Evolutionary conservation across 2,329 filamentous ascomycete genomes (phyloP).

Genomic region (Xenoacremonium recifei): DNA sequence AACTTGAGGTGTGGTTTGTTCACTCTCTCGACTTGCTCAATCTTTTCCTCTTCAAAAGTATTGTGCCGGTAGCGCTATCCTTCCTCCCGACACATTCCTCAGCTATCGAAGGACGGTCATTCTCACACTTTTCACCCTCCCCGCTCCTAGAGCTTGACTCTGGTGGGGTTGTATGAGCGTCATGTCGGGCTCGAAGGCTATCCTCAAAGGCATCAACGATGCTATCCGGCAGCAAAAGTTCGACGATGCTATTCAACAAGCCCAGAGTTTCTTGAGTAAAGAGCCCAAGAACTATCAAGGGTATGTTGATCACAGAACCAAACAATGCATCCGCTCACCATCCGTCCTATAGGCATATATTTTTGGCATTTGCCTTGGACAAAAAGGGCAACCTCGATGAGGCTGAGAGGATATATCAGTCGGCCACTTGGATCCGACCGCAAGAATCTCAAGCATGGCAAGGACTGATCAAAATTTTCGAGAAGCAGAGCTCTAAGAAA

Average conservation of each 20-base stretch:
- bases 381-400: constrained; percentile 70
- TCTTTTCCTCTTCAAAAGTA: too few relatives aligned
- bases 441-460: constrained; percentile 86
- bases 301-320: constrained; percentile 54
- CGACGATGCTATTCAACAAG: constrained; percentile 69
- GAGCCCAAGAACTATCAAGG: constrained; percentile 82
- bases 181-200: constrained; percentile 64
- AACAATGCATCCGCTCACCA: neutral
- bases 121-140: neutral
- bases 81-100: too few relatives aligned
- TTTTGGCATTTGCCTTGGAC: constrained; percentile 81
- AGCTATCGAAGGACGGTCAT: neutral
- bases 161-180: constrained; percentile 22
- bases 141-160: neutral
- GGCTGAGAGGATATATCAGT: constrained; percentile 73
- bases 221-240: constrained; percentile 77
- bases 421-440: constrained; percentile 69
- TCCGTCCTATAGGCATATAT: constrained; percentile 61
- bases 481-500: constrained; percentile 69
- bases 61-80: too few relatives aligned
- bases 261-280: constrained; percentile 65
- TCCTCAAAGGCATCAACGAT: constrained; percentile 77
- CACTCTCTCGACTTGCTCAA: too few relatives aligned
- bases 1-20: too few relatives aligned
- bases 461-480: constrained; percentile 81